These are phyloP conservation scores for Coemansia reversa DNA, from an alignment of 192 early-diverging fungal species.

Conservation along the genomic window DNA sequence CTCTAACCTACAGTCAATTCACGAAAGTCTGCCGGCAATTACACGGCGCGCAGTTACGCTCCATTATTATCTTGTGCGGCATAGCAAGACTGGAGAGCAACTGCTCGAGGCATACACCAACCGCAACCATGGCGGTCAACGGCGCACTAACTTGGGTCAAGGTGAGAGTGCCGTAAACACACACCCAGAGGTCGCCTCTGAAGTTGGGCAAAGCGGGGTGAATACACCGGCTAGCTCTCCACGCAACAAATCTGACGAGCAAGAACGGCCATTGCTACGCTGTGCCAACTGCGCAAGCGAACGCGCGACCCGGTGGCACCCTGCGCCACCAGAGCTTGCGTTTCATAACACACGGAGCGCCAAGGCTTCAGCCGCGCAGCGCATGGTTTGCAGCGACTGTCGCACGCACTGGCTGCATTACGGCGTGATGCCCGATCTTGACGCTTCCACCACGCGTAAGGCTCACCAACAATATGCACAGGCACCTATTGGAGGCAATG, in stretches of 20 bases:
- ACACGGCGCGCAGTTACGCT: constrained; percentile 57
- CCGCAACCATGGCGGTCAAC: constrained; percentile 47
- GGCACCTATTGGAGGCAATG: not conserved
- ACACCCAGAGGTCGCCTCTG: constrained; percentile 37
- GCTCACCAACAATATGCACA: constrained; percentile 1
- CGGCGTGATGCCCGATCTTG: constrained; percentile 43
- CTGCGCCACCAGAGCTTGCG: constrained; percentile 29
- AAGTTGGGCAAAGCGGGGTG: constrained; percentile 26
- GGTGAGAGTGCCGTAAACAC: constrained; percentile 38
- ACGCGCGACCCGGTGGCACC: constrained; percentile 25
- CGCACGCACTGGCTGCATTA: constrained; percentile 47
- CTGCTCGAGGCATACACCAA: constrained; percentile 63
- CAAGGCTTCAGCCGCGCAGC: constrained; percentile 19
- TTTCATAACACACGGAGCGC: constrained; percentile 39
- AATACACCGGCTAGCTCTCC: constrained; percentile 44
- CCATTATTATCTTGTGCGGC: constrained; percentile 63
- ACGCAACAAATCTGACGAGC: not conserved
- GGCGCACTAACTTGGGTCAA: constrained; percentile 41
- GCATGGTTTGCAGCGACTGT: constrained; percentile 46
- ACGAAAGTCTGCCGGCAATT: constrained; percentile 53
- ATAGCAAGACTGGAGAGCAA: constrained; percentile 60
- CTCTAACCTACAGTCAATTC: constrained; percentile 62
- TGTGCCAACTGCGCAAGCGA: constrained; percentile 46
- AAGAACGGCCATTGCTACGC: constrained; percentile 4
- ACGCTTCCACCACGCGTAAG: constrained; percentile 32